Base-by-base conservation (phyloP, 805 yeast species). In the Candida vaughaniae region DNA sequence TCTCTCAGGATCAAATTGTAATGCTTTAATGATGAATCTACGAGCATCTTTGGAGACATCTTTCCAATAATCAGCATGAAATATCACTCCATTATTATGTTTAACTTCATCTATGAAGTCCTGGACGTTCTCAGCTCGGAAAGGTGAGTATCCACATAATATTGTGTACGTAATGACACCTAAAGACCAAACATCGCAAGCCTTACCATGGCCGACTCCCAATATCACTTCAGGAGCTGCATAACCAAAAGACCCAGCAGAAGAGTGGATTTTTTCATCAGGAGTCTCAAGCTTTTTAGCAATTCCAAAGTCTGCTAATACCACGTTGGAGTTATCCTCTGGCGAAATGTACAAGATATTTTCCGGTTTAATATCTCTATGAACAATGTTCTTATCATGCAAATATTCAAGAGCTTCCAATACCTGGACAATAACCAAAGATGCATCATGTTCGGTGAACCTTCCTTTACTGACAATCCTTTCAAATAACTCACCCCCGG, bases 401-500 rank as follows among this genome's bases (percentile, higher is more conserved):
- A 91, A 66, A 55, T 91, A 93, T 35, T 73, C 73, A 20, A 91
- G 70, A 1, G 97, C 97, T 32, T 77, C 74, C 31, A 89, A 62
- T 48, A 90, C 73, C 53, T 91, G 95, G 26, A 73, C 70, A 10
- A 90, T 68, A 33, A 89, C 82, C 38, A 69, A 63, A 8, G 85
- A 81, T 1, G 97, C 98, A 57, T 90, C 96, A 43, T 71, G 71
- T 58, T 91, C 99, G 4, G 96, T 86, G 61, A 88, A 91, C 38
- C 81, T 74, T 10, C 97, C 96, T 51, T 80, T 70, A 33, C 78
- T 68, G 27, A 89, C 74, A 45, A 91, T 88, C 36, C 97, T 68
- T 45, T 90, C 96, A 55, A 91, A 91, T 40, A 91, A 66, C 60
- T 91, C 99, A 34, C 99, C 99, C 20, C 99, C 99, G 2, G 89